Evolutionary conservation across 257 asterid genomes (phyloP), one percentile per base, ranked within the genome.

Genomic region (Forsythia viridissima): DNA sequence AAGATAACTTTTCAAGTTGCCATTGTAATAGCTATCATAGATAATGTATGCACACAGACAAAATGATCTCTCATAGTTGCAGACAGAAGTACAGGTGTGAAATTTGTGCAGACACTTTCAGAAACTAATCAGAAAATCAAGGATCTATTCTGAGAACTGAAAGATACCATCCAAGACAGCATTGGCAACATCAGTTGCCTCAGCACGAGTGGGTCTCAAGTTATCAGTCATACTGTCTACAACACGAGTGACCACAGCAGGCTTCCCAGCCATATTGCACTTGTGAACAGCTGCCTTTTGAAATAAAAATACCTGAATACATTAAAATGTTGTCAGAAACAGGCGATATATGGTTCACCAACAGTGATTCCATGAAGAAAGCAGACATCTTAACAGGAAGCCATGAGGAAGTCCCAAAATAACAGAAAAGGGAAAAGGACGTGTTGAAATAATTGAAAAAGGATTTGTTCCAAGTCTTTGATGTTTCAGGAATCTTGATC

Each of bases 151-250:
- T 41, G 18, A 52, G 79, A 70, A 71, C 7, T 74, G 40, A 21
- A 48, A 80, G 43, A 82, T 43, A 43, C 48, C 48, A 43, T 43
- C 48, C 48, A 94, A 88, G 8, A 94, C 97, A 51, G 98, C 98
- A 86, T 94, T 94, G 75, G 99, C 99, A 59, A 94, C 96, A 82
- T 94, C 98, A 59, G 99, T 94, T 77, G 99, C 99, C 88, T 94
- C 99, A 6, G 99, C 99, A 87, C 99, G 99, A 71, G 99, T 93
- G 40, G 98, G 99, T 82, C 99, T 89, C 80, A 93, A 84, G 80
- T 94, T 94, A 89, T 93, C 94, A 0, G 99, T 93, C 99, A 94
- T 94, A 70, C 96, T 90, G 84, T 93, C 99, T 5, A 94, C 98
- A 67, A 94, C 97, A 59, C 99, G 99, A 67, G 99, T 94, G 73